Evolutionary conservation across 305 asterid genomes (phyloP), one percentile per base, ranked within the genome.

Genomic region (Salvia sclarea): DNA sequence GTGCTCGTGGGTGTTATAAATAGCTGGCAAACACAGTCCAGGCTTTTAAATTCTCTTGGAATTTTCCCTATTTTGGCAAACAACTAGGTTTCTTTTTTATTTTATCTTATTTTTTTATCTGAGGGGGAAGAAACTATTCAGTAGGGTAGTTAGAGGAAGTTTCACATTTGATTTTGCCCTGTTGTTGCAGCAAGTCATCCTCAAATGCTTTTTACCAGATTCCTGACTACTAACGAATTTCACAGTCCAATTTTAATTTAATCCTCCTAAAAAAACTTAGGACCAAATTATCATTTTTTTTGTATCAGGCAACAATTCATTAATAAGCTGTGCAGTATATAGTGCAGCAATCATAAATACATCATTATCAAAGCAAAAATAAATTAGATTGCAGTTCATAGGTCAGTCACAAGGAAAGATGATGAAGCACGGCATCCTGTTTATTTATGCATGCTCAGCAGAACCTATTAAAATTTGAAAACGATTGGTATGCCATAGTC

Each of bases 1-100:
- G 85, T 78, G 82, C 83, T 83, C 84, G 74, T 84, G 87, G 88
- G 79, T 86, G 85, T 67, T 84, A 85, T 90, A 90, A 88, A 93
- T 87, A 91, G 95, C 85, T 84, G 90, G 83, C 75, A 76, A 76
- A 75, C 83, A 76, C 80, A 61, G 70, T 73, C 80, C 76, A 79
- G 84, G 85, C 79, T 73, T 78, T 79, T 78, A 66, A 83, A 75
- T 76, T 77, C 76, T 76, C 81, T 88, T 92, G 90, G 90, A 77
- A 63, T 76, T 85, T 83, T 84, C 73, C 79, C 85, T 62, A 68
- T 80, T 81, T 84, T 70, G 85, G 86, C 77, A 82, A 86, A 71
- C 70, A 68, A 78, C 84, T 72, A 83, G 80, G 84, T 76, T 79
- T 41, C 47, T 44, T 43, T 54, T 58, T 10, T 30, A 31, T 16